phyloP scores from a whole-genome alignment of 2,329 filamentous ascomycete species.

The Verticillium isaacii region DNA sequence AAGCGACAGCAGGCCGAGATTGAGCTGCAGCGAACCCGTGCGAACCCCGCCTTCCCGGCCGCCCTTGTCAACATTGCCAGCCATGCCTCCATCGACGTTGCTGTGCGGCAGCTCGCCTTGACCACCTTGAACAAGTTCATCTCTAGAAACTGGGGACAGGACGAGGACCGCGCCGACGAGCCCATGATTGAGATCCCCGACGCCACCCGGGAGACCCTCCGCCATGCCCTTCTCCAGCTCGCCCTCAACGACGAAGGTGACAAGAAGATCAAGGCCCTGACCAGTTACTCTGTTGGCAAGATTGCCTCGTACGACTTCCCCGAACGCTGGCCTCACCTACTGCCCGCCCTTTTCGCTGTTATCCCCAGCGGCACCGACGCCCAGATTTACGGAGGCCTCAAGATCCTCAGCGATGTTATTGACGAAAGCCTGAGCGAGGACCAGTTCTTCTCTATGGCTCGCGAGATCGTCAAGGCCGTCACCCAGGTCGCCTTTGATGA shows the following conservation, averaged over 20 bases:
- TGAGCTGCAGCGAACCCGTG: constrained; percentile 68
- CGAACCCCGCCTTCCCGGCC: constrained; percentile 68
- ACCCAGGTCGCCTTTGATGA: constrained; percentile 78
- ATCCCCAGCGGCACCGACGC: constrained; percentile 71
- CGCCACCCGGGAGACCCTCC: constrained; percentile 67
- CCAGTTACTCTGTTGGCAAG: constrained; percentile 86
- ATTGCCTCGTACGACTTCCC: constrained; percentile 92
- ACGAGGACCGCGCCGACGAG: constrained; percentile 63
- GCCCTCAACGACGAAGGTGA: constrained; percentile 70
- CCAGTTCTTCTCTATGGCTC: constrained; percentile 88
- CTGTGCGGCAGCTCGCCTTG: constrained; percentile 79
- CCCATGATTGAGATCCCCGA: constrained; percentile 64
- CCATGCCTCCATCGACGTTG: constrained; percentile 66
- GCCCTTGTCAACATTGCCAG: constrained; percentile 77
- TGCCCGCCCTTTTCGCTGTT: constrained; percentile 73
- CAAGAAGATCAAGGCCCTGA: constrained; percentile 82
- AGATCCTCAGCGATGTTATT: constrained; percentile 83
- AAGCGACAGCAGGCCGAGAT: constrained; percentile 83
- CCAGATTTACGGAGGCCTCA: constrained; percentile 84
- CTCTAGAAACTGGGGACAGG: constrained; percentile 75
- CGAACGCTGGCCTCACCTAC: constrained; percentile 86
- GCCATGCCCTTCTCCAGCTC: constrained; percentile 70
- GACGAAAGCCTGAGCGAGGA: constrained; percentile 91
- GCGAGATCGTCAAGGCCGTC: constrained; percentile 77
- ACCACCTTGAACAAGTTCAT: constrained; percentile 79